Base-by-base conservation (phyloP, 2,329 filamentous ascomycete species). In the Colletotrichum orbiculare region DNA sequence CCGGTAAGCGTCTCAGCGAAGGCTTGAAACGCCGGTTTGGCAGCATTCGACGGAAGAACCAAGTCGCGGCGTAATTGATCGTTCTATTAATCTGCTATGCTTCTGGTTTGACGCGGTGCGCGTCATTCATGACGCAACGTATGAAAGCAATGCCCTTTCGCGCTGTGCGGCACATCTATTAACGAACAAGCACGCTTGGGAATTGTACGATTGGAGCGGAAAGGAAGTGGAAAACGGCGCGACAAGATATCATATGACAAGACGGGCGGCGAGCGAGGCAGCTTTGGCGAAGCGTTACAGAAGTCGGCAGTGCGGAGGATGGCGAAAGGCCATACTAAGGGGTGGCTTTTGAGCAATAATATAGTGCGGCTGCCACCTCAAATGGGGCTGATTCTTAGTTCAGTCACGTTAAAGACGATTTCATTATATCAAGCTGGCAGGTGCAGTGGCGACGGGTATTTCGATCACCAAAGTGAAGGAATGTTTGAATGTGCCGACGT, bases 21-120 rank as follows among this genome's bases (percentile, higher is more conserved):
- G 85, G 83, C 2, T 69, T 89, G 46, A 87, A 83, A 77, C 77
- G 80, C 46, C 80, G 85, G 13, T 80, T 88, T 56, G 85, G 84
- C 34, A 86, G 83, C 69, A 71, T 88, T 56, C 79, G 83, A 49
- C 77, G 78, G 57, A 83, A 79, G 75, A 82, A 78, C 54, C 42
- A 71, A n/a, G 53, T 66, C 11, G 42, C 58, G 15, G 60, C 60
- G 6, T 70, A 52, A 49, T 15, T 50, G 10, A 38, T 2, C 9
- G 2, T 11, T 11, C 3, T 12, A n/a, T 5, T 33, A 12, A 13
- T 43, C 8, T 41, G 46, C 11, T 17, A 6, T n/a, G 11, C 13
- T 38, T 25, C 13, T 41, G 38, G 17, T 48, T 37, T 25, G 37
- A 13, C 33, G 10, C 15, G 42, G 7, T 46, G 4, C 15, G 9